phyloP scores from a whole-genome alignment of 139 green algal genomes.

The Chlorella sp. region DNA sequence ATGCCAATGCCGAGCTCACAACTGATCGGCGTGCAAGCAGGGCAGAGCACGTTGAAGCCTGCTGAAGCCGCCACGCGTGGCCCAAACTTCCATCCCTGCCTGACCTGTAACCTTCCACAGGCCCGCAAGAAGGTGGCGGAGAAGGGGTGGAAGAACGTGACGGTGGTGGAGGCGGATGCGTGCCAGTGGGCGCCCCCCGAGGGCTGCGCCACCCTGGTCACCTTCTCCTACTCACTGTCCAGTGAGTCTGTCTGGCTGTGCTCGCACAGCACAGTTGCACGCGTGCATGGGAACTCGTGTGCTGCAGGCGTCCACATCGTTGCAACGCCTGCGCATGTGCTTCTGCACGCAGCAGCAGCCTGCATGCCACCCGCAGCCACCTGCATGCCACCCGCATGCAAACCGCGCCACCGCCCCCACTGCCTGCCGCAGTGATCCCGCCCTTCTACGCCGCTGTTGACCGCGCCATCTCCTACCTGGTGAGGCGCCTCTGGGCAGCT shows the following conservation, averaged over 20 bases:
- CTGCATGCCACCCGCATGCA: too few species aligned
- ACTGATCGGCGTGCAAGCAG: too few species aligned
- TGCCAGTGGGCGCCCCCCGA: constrained; percentile 82
- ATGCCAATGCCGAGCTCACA: too few species aligned
- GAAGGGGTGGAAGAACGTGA: constrained; percentile 94
- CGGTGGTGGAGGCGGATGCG: constrained; percentile 93
- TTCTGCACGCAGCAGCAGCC: too few species aligned
- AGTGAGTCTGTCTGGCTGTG: constrained; percentile 59
- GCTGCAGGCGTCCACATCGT: too few species aligned
- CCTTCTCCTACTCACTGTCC: constrained; percentile 98
- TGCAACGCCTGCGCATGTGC: too few species aligned
- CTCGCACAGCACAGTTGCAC: background rate
- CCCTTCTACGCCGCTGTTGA: constrained; percentile 95
- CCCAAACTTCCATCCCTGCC: background rate
- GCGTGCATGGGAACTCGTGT: background rate
- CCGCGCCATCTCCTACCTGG: constrained; percentile 82
- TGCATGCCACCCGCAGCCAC: too few species aligned
- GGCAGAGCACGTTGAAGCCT: background rate
- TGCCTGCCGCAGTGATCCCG: constrained; percentile 87
- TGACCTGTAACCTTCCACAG: background rate
- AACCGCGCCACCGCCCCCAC: background rate
- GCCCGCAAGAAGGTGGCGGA: constrained; percentile 77
- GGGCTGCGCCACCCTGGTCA: constrained; percentile 85
- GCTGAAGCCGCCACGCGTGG: background rate
- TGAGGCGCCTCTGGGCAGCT: too few species aligned